Conservation (phyloP, 176 grass and related monocot genomes). For the Panicum miliaceum region DNA sequence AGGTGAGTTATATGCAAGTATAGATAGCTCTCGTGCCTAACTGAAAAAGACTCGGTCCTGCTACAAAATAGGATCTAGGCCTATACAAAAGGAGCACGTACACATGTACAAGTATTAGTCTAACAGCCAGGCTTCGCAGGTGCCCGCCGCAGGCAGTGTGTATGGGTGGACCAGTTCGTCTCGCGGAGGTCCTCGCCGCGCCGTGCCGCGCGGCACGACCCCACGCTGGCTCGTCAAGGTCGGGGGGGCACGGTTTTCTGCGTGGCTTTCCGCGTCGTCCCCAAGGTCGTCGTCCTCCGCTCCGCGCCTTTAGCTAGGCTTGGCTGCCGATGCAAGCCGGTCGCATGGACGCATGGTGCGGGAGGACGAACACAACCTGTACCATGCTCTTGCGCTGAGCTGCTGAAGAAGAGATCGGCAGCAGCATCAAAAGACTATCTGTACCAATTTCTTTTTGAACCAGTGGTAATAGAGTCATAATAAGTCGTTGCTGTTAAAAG, state of each 20-base stretch:
- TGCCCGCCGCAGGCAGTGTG: too few relatives aligned
- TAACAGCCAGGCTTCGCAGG: too few relatives aligned
- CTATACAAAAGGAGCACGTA: too few relatives aligned
- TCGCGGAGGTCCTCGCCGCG: not conserved
- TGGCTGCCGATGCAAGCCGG: constrained; percentile 1
- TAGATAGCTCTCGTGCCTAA: too few relatives aligned
- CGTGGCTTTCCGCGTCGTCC: constrained; percentile 22
- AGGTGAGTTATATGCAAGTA: too few relatives aligned
- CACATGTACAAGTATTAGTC: too few relatives aligned
- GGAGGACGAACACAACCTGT: not conserved
- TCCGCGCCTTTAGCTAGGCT: too few relatives aligned
- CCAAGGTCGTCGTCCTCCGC: not conserved
- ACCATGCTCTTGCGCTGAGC: not conserved
- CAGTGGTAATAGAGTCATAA: too few relatives aligned
- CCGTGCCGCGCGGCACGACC: not conserved
- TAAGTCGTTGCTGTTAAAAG: too few relatives aligned
- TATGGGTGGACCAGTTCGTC: constrained; percentile 36
- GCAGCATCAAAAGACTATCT: too few relatives aligned
- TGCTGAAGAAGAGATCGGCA: not conserved
- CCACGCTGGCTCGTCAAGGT: not conserved
- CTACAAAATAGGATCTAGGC: too few relatives aligned
- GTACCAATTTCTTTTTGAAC: not conserved
- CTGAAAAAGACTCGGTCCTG: too few relatives aligned
- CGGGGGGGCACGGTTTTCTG: constrained; percentile 27
- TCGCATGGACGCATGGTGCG: not conserved